Base-by-base conservation (phyloP, 108 stramenopile genomes). In the Mediolabrus comicus region DNA sequence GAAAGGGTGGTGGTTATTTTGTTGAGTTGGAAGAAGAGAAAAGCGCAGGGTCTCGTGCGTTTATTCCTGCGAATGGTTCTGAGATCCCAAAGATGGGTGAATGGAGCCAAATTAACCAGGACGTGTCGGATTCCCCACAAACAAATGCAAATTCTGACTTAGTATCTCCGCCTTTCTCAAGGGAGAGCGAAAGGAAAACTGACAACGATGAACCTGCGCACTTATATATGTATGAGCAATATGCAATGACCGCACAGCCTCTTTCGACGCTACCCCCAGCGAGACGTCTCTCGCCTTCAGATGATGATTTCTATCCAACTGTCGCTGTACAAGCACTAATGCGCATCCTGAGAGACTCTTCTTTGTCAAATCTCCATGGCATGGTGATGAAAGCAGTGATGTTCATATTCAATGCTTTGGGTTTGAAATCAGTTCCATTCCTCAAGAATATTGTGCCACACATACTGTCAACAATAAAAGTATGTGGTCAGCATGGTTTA, bases 311-410 rank as follows among this genome's bases (percentile, higher is more conserved):
- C 68, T 97, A 90, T 83, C 95, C 97, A 10, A 93, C 95, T 34
- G 91, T 98, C 41, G 86, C 94, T 29, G 84, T 99, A n/a, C 81
- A 92, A 59, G 91, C 96, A 27, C 67, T 98, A 60, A 88, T 95
- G 81, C 70, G 87, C 31, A 94, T 97, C 26, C 87, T 98, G 41
- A 84, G 83, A 55, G 94, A 98, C 71, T 74, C 89, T 10, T 86
- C 92, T 9, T 72, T 98, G 8, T 84, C 95, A 39, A 87, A 86
- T 38, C 96, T 98, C 62, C 98, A 99, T 80, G 82, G 86, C 24
- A 86, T 87, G 81, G 96, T 94, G 19, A 95, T 95, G 72, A 97
- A 98, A 74, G 86, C 92, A 6, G 86, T 98, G 22, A 96, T 96
- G 84, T 94, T 88, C 52, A 95, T 97, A 53, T 98, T 98, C 77